These are phyloP conservation scores for Curvularia eragrostidis DNA, from an alignment of 2,329 filamentous ascomycete species.

Conservation along the genomic window DNA sequence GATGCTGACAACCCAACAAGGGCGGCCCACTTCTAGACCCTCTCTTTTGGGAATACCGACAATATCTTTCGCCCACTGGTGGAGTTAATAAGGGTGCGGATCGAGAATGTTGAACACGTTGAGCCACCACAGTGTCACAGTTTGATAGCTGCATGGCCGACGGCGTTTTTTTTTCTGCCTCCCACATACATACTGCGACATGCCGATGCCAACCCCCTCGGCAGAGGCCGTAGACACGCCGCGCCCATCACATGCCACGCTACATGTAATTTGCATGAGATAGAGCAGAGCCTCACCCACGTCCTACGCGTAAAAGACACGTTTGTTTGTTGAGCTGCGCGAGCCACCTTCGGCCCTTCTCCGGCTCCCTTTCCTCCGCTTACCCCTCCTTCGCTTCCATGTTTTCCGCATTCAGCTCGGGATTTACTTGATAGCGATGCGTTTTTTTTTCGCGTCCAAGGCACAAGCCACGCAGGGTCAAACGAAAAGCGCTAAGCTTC, in stretches of 20 bases:
- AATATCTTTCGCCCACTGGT: slow-evolving; percentile 11
- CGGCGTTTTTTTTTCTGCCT: slow-evolving; percentile 1
- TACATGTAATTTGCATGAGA: slow-evolving; percentile 3
- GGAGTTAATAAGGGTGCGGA: slow-evolving; percentile 11
- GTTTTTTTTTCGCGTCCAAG: not conserved
- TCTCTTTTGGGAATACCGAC: slow-evolving; percentile 9
- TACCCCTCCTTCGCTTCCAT: slow-evolving; percentile 19
- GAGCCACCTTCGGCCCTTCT: slow-evolving; percentile 14
- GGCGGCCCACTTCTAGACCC: slow-evolving; percentile 17
- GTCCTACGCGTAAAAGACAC: slow-evolving; percentile 6
- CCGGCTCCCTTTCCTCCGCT: slow-evolving; percentile 20
- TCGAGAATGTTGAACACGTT: slow-evolving; percentile 10
- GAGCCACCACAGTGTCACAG: slow-evolving; percentile 10
- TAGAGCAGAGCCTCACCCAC: slow-evolving; percentile 17
- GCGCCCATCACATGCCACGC: slow-evolving; percentile 13
- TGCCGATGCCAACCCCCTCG: slow-evolving; percentile 16
- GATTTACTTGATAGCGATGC: slow-evolving; percentile 12
- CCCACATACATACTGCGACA: slow-evolving; percentile 8
- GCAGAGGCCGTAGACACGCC: slow-evolving; percentile 9
- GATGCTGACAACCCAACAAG: slow-evolving; percentile 20
- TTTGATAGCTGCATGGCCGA: slow-evolving; percentile 7
- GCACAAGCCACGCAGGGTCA: slow-evolving; percentile 5
- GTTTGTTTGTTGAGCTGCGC: slow-evolving; percentile 23
- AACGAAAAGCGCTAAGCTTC: slow-evolving; percentile 8
- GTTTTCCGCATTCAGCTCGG: slow-evolving; percentile 8